Conservation (phyloP, 805 yeast species). For the Monosporozyma siamensis region DNA sequence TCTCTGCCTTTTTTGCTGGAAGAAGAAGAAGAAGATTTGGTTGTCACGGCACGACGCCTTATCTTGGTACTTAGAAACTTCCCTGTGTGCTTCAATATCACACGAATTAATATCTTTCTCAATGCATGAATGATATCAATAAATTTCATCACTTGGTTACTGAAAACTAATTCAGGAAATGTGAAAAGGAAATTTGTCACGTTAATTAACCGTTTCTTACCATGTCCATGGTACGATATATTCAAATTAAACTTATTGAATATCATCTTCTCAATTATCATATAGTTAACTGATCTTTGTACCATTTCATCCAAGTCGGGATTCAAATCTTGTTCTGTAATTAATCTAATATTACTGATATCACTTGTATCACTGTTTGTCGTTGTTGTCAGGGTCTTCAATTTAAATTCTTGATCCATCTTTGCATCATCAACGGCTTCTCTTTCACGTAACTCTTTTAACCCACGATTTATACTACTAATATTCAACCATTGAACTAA, state of each 20-base stretch:
- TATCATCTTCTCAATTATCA: conserved; percentile 54
- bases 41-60: conserved; percentile 8
- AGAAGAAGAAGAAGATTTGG: too few species aligned
- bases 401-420: background rate
- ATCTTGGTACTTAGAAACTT: conserved; percentile 72
- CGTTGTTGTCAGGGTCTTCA: background rate
- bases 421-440: background rate
- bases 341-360: conserved; percentile 6
- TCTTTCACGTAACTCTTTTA: background rate
- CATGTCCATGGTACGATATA: conserved; percentile 70
- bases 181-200: conserved; percentile 62
- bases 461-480: background rate
- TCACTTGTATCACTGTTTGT: conserved; percentile 2
- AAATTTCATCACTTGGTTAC: conserved; percentile 61
- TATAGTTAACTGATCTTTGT: conserved; percentile 59
- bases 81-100: conserved; percentile 59
- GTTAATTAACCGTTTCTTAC: conserved; percentile 58
- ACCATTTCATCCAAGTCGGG: conserved; percentile 56
- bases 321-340: conserved; percentile 10
- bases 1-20: too few species aligned
- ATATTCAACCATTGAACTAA: conserved; percentile 51
- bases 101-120: conserved; percentile 52
- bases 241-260: conserved; percentile 45
- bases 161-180: conserved; percentile 52
- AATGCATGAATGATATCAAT: conserved; percentile 56